These are phyloP conservation scores for Suillus ampliporus DNA, from an alignment of 768 basidiomycete species.

Conservation along the genomic window DNA sequence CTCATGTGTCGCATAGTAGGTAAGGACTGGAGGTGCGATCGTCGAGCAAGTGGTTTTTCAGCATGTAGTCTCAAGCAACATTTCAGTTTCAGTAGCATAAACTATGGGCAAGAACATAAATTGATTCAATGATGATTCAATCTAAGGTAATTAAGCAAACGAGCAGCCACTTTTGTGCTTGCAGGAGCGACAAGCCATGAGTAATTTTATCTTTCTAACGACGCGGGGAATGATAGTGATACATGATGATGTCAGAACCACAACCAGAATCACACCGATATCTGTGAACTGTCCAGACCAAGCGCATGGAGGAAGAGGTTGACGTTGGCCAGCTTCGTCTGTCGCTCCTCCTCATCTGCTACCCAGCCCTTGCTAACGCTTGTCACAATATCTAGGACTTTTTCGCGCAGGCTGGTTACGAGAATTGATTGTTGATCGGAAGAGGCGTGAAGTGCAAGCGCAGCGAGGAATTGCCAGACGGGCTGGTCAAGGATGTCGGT, in stretches of 20 bases:
- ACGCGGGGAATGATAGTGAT: constrained; percentile 1
- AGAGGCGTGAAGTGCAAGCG: constrained; percentile 83
- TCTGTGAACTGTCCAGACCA: constrained; percentile 75
- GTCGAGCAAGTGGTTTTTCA: too few relatives aligned
- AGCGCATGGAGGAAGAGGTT: constrained; percentile 89
- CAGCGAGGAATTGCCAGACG: constrained; percentile 94
- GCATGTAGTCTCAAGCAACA: not conserved
- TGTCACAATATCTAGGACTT: constrained; percentile 89
- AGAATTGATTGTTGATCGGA: constrained; percentile 88
- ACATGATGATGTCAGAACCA: not conserved
- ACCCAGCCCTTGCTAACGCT: constrained; percentile 79
- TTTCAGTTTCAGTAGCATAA: too few relatives aligned
- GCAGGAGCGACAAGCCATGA: not conserved
- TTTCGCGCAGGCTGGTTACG: constrained; percentile 86
- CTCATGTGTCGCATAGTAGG: too few relatives aligned
- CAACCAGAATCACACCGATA: constrained; percentile 46
- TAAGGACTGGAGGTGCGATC: too few relatives aligned
- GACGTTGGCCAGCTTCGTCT: constrained; percentile 87
- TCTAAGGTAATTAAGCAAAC: constrained; percentile 4
- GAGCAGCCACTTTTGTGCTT: constrained; percentile 1
- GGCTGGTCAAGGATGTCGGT: constrained; percentile 82
- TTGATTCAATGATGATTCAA: too few relatives aligned
- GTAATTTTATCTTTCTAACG: constrained; percentile 9
- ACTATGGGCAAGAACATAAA: not conserved
- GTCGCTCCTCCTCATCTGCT: constrained; percentile 71